These are phyloP conservation scores for Talaromyces sp. DNA, from an alignment of 2,329 filamentous ascomycete species.

Conservation along the genomic window DNA sequence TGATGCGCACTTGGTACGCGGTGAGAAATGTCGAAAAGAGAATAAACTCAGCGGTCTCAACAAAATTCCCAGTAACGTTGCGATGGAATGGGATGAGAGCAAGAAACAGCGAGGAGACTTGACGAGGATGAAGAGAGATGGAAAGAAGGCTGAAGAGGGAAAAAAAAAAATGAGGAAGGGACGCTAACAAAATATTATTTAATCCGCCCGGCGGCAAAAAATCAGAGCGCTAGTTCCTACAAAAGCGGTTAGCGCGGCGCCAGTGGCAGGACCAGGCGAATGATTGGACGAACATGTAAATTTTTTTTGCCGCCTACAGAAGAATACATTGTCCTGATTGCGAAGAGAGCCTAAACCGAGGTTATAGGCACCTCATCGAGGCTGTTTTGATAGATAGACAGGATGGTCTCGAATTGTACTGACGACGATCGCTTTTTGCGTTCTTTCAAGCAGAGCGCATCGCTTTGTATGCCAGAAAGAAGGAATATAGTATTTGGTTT, in stretches of 20 bases:
- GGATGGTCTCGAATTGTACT: not conserved
- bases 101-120: not conserved
- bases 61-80: not conserved
- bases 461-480: not conserved
- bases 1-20: not conserved
- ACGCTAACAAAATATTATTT: not conserved
- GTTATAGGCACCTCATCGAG: not conserved
- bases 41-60: not conserved
- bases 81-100: not conserved
- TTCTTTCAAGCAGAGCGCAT: not conserved
- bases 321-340: not conserved
- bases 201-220: slow-evolving; percentile 2
- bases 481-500: too few relatives aligned
- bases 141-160: not conserved
- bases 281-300: not conserved
- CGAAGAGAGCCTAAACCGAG: not conserved
- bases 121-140: not conserved
- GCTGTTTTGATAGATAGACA: not conserved
- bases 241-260: not conserved
- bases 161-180: slow-evolving; percentile 16
- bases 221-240: not conserved
- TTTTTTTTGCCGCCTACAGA: not conserved
- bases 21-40: not conserved
- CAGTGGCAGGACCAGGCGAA: slow-evolving; percentile 16
- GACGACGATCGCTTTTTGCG: not conserved